Evolutionary conservation across 768 basidiomycete genomes (phyloP).

Genomic region (Suillus cothurnatus): DNA sequence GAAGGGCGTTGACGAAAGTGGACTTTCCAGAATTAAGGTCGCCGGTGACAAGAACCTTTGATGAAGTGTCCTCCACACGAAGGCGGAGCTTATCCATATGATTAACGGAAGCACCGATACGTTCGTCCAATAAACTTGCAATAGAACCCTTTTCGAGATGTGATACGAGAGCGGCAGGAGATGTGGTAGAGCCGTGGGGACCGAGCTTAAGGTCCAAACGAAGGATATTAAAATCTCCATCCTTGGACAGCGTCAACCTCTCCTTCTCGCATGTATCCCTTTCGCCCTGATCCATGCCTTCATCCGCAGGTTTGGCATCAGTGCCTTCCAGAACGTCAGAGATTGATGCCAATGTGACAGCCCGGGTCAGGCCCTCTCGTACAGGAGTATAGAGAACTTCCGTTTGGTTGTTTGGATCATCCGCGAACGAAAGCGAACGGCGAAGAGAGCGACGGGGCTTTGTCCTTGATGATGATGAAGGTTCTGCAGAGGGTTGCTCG

Average conservation of each 20-base stretch:
- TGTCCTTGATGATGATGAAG: conserved; percentile 31
- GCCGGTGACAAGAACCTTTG: conserved; percentile 96
- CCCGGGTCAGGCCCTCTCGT: conserved; percentile 52
- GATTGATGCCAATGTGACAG: conserved; percentile 59
- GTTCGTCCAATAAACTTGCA: conserved; percentile 87
- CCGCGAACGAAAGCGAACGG: conserved; percentile 82
- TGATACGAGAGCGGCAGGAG: conserved; percentile 75
- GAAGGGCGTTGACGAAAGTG: conserved; percentile 94
- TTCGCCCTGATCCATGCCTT: conserved; percentile 21
- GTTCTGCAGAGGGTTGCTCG: conserved; percentile 40
- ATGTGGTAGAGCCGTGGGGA: conserved; percentile 60
- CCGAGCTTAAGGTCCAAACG: conserved; percentile 94
- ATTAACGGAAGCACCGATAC: conserved; percentile 68
- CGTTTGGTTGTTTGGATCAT: conserved; percentile 70
- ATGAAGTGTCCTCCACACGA: conserved; percentile 89
- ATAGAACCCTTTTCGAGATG: conserved; percentile 94
- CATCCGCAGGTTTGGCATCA: conserved; percentile 22
- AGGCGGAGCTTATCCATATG: conserved; percentile 85
- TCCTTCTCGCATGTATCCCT: conserved; percentile 33
- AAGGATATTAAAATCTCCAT: conserved; percentile 80
- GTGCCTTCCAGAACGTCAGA: conserved; percentile 46
- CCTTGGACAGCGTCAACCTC: conserved; percentile 43
- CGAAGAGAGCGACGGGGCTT: conserved; percentile 46
- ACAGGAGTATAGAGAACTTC: conserved; percentile 63
- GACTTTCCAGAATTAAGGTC: conserved; percentile 99